These are phyloP conservation scores for Phialocephala subalpina DNA, from an alignment of 2,329 filamentous ascomycete genomes.

Conservation along the genomic window DNA sequence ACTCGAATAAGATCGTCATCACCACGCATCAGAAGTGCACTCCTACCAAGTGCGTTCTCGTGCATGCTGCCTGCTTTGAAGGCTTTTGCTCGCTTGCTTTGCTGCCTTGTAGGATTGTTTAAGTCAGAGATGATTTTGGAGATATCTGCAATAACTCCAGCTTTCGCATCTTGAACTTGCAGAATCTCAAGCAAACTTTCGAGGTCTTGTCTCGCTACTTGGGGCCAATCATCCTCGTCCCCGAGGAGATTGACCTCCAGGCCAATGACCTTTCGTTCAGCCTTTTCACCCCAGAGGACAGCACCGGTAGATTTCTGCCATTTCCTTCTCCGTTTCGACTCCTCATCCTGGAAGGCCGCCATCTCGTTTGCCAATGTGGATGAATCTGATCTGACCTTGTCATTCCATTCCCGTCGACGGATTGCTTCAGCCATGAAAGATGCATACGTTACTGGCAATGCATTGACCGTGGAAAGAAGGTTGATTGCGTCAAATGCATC, in stretches of 20 bases:
- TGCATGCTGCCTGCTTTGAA: constrained; percentile 98
- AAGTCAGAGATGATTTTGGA: constrained; percentile 81
- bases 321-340: constrained; percentile 84
- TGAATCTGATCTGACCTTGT: constrained; percentile 89
- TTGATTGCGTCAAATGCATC: constrained; percentile 85
- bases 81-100: constrained; percentile 85
- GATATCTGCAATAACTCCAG: constrained; percentile 74
- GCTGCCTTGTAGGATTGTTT: constrained; percentile 83
- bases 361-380: constrained; percentile 91
- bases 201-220: constrained; percentile 77
- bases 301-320: constrained; percentile 87
- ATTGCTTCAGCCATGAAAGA: constrained; percentile 88
- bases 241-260: constrained; percentile 88
- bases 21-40: constrained; percentile 84
- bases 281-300: constrained; percentile 69
- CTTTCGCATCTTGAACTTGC: constrained; percentile 69
- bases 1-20: constrained; percentile 81
- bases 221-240: constrained; percentile 83
- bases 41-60: constrained; percentile 86
- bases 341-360: constrained; percentile 90
- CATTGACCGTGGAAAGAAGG: constrained; percentile 78
- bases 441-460: constrained; percentile 89
- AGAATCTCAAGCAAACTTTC: constrained; percentile 75
- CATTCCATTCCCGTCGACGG: constrained; percentile 86
- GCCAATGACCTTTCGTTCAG: constrained; percentile 75